Evolutionary conservation across 1,284 basidiomycete species (phyloP), one percentile per base, ranked within the genome.

Genomic region (Pseudozyma thailandica): DNA sequence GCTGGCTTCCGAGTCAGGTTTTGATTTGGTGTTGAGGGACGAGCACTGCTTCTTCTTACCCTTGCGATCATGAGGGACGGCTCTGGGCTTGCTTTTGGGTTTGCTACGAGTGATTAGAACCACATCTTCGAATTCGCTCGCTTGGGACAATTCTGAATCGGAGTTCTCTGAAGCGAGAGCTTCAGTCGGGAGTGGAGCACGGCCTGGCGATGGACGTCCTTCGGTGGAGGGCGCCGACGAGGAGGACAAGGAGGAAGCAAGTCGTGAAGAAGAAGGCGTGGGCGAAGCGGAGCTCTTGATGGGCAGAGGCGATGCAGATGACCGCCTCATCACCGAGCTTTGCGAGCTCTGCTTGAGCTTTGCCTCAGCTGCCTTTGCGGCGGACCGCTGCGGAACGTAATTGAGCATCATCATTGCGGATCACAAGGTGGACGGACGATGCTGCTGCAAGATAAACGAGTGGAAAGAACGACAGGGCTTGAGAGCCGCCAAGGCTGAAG

Each of bases 381-480:
- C 55, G 13, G 20, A 25, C 13, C 55, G 55, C 51, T 58, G 62
- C 26, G 62, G 62, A 6, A 64, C 53, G 26, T 21, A 33, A 18
- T 23, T 23, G 20, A 50, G 25, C 42, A 44, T 26, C 8, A n/a
- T n/a, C n/a, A n/a, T n/a, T n/a, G n/a, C n/a, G 39, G 39, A 41
- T 20, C 6, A 15, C 6, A 13, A n/a, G n/a, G n/a, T n/a, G n/a
- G n/a, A n/a, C n/a, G n/a, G 18, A 41, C 39, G n/a, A 31, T 38
- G 37, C 8, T 38, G 37, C 37, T 38, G n/a, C 8, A 31, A 31
- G 30, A 15, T 15, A 8, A 31, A 31, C 15, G 15, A 31, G 7
- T 31, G 30, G 33, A 9, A 35, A 16, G 33, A 35, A 35, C 33
- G 33, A 35, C 6, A 9, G 8, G 15, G n/a, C n/a, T n/a, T n/a